phyloP scores from a whole-genome alignment of 306 rosid genomes.

The Clitoria ternatea region DNA sequence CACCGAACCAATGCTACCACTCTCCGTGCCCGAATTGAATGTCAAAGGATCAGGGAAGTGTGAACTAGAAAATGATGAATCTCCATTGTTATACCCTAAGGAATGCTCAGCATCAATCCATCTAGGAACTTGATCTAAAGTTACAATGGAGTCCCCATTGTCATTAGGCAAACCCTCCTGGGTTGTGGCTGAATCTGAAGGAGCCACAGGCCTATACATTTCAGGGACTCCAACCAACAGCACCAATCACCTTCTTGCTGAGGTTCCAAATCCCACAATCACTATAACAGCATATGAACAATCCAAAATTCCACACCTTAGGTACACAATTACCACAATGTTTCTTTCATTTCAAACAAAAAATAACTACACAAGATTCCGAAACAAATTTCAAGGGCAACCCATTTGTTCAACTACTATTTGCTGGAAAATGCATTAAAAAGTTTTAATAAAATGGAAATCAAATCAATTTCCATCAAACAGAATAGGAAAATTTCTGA shows the following conservation, averaged over 20 bases:
- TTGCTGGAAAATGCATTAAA: constrained; percentile 23
- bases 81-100: constrained; percentile 53
- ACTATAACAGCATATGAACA: constrained; percentile 22
- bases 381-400: background rate
- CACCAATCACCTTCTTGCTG: constrained; percentile 27
- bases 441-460: background rate
- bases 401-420: constrained; percentile 25
- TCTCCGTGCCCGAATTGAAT: constrained; percentile 40
- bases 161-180: constrained; percentile 62
- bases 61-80: constrained; percentile 56
- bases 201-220: constrained; percentile 74
- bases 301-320: constrained; percentile 23
- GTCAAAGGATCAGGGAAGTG: constrained; percentile 80
- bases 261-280: constrained; percentile 24
- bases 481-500: background rate
- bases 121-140: constrained; percentile 86
- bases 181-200: constrained; percentile 49
- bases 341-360: constrained; percentile 4
- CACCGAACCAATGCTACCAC: constrained; percentile 41
- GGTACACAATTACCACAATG: constrained; percentile 4
- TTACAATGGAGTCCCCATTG: constrained; percentile 65
- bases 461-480: background rate
- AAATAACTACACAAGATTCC: constrained; percentile 2
- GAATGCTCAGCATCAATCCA: constrained; percentile 90
- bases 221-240: constrained; percentile 31